phyloP scores from a whole-genome alignment of 2,329 filamentous ascomycete genomes.

The Cryoendolithus antarcticus region DNA sequence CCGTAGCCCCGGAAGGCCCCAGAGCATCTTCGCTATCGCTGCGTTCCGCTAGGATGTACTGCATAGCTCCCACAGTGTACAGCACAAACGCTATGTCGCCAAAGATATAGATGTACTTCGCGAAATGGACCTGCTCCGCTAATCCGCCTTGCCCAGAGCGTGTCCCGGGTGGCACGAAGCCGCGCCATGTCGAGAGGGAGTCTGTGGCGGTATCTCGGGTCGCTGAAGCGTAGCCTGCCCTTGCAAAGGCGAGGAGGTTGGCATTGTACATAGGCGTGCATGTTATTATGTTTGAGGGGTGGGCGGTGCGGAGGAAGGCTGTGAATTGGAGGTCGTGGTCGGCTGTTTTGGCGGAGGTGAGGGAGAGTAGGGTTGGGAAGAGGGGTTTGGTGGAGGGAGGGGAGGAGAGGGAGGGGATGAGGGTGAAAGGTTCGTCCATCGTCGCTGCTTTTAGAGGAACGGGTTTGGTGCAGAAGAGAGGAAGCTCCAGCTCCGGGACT shows the following conservation, averaged over 20 bases:
- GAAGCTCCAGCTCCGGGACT: constrained; percentile 2
- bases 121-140: constrained; percentile 28
- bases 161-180: constrained; percentile 22
- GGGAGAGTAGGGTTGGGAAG: constrained; percentile 24
- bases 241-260: constrained; percentile 30
- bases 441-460: too few relatives aligned
- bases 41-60: constrained; percentile 31
- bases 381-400: constrained; percentile 15
- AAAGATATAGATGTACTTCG: constrained; percentile 29
- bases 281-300: constrained; percentile 28
- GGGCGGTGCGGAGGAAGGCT: constrained; percentile 22
- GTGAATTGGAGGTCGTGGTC: constrained; percentile 30
- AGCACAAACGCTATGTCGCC: constrained; percentile 27
- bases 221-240: constrained; percentile 28
- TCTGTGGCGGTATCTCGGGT: constrained; percentile 27
- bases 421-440: constrained; percentile 20
- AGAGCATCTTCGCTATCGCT: constrained; percentile 19
- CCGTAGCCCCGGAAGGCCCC: constrained; percentile 25
- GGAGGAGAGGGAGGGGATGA: constrained; percentile 15
- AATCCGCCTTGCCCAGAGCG: constrained; percentile 22
- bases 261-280: constrained; percentile 25
- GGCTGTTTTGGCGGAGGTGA: constrained; percentile 24
- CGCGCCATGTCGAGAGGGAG: constrained; percentile 26
- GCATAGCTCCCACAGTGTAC: constrained; percentile 24
- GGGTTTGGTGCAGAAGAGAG: constrained; percentile 1